Percentiles rank a stretch among this genome's conserved stretches.
Conservation (phyloP, 1,139 yeast genomes). For the Yamadazyma friedrichii region DNA sequence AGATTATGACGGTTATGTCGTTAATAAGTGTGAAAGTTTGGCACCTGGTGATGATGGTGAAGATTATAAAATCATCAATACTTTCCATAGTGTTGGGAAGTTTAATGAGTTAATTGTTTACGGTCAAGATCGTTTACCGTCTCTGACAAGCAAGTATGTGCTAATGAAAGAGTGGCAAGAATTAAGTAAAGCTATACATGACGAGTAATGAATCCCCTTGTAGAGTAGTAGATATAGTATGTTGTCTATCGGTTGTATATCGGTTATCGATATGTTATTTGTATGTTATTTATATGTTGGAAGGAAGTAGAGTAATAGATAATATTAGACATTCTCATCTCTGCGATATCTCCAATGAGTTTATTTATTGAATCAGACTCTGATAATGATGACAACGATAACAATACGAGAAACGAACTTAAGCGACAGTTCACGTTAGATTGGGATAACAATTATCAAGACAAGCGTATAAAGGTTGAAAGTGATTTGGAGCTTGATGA, state of each 20-base stretch:
- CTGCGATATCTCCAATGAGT: constrained; percentile 6
- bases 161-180: constrained; percentile 35
- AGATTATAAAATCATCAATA: constrained; percentile 24
- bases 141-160: constrained; percentile 32
- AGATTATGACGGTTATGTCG: constrained; percentile 28
- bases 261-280: no score
- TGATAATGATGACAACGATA: constrained; percentile 3
- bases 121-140: constrained; percentile 40
- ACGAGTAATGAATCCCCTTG: not conserved
- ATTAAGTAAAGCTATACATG: constrained; percentile 29
- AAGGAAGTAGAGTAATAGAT: no score
- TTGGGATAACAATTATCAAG: not conserved
- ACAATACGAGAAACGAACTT: not conserved
- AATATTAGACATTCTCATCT: no score
- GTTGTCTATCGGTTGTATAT: no score
- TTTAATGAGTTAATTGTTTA: constrained; percentile 30
- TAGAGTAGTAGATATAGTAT: no score
- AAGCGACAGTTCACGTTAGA: constrained; percentile 5
- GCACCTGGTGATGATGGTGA: constrained; percentile 20
- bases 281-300: no score
- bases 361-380: constrained; percentile 11
- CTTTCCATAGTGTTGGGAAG: constrained; percentile 30
- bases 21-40: constrained; percentile 32
- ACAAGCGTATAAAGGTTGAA: not conserved
- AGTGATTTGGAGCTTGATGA: constrained; percentile 2